Percentiles rank a stretch among this genome's conserved stretches.
phyloP scores from a whole-genome alignment of 306 rosid genomes.

The Boehmeria nivea region DNA sequence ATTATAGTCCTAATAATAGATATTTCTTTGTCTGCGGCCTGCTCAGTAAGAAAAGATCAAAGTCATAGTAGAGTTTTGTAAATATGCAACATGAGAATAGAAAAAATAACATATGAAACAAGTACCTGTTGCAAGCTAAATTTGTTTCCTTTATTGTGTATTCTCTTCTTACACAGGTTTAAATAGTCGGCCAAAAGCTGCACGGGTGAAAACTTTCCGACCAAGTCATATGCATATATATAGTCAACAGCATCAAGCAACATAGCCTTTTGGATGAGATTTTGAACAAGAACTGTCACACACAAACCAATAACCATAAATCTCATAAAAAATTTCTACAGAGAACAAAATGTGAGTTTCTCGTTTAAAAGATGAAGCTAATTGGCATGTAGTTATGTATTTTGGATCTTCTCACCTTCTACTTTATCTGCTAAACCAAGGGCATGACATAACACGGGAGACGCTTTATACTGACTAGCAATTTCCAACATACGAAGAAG shows the following conservation, averaged over 20 bases:
- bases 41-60: background rate
- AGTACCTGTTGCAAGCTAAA: background rate
- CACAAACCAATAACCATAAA: background rate
- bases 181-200: conserved; percentile 7
- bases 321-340: background rate
- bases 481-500: conserved; percentile 26
- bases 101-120: background rate
- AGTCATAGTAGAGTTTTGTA: background rate
- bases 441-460: conserved; percentile 24
- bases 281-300: conserved; percentile 35
- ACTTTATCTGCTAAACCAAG: conserved; percentile 27
- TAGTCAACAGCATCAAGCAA: conserved; percentile 38
- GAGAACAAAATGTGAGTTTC: background rate
- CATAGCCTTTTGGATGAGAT: conserved; percentile 30
- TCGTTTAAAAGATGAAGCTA: background rate
- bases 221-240: conserved; percentile 44
- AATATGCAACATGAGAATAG: background rate
- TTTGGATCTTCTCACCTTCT: conserved; percentile 25
- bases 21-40: conserved; percentile 3
- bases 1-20: background rate
- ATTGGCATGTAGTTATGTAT: background rate
- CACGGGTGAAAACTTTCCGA: conserved; percentile 31
- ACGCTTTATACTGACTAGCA: conserved; percentile 31
- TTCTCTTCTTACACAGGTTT: background rate
- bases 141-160: background rate